Evolutionary conservation across 306 rosid species (phyloP).

Genomic region (Acmispon strigosus): DNA sequence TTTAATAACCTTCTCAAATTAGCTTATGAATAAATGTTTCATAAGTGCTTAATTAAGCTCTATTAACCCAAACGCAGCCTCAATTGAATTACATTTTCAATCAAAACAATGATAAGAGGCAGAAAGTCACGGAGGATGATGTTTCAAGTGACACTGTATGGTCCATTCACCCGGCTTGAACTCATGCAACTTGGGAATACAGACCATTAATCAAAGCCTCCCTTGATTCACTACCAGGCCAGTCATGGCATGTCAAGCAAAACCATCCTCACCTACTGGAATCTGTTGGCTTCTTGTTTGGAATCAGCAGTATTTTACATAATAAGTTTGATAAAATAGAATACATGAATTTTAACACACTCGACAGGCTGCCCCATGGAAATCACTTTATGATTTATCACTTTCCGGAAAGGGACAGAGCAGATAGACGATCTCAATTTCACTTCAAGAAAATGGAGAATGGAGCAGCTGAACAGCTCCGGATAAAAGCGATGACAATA

Average conservation of each 20-base stretch:
- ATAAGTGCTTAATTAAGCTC: too few relatives aligned
- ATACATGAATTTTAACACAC: neutral
- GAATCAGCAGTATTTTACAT: neutral
- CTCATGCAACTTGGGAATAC: neutral
- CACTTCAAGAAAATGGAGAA: slow-evolving; percentile 13
- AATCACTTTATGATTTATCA: neutral
- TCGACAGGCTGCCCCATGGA: neutral
- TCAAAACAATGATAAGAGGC: neutral
- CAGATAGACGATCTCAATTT: neutral
- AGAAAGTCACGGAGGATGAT: neutral
- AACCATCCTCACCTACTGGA: neutral
- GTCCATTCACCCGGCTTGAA: too few relatives aligned
- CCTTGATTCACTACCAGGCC: neutral
- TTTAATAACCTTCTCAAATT: too few relatives aligned
- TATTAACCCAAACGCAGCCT: too few relatives aligned
- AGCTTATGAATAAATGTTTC: too few relatives aligned
- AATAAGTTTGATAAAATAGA: neutral
- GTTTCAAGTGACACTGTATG: too few relatives aligned
- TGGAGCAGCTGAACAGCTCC: neutral
- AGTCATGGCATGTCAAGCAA: neutral
- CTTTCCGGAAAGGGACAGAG: neutral
- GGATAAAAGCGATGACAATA: neutral
- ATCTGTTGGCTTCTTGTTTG: neutral
- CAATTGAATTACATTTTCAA: neutral
- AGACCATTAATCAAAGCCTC: neutral